Percentiles rank a stretch among this genome's conserved stretches.
These are phyloP conservation scores for Cryptococcus sp. DNA, from an alignment of 1,284 basidiomycete genomes.

Conservation along the genomic window DNA sequence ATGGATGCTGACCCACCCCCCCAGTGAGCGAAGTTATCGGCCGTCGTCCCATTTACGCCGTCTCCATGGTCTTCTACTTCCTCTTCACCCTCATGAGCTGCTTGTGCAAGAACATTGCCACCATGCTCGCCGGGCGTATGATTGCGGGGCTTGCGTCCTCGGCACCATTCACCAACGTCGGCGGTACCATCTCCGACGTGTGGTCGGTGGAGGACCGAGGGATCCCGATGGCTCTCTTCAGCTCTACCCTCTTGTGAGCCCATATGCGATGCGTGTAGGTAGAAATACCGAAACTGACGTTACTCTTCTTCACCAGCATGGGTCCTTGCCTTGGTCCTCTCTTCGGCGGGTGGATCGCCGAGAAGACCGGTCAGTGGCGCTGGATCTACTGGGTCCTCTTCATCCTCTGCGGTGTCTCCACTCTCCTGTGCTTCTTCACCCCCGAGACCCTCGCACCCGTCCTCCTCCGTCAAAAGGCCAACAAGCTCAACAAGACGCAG, in stretches of 20 bases:
- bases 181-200: slow-evolving; percentile 52
- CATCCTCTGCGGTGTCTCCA: slow-evolving; percentile 43
- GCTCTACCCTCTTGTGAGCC: slow-evolving; percentile 31
- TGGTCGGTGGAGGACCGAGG: slow-evolving; percentile 51
- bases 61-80: slow-evolving; percentile 50
- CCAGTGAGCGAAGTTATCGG: slow-evolving; percentile 47
- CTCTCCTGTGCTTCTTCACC: slow-evolving; percentile 36
- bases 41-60: slow-evolving; percentile 47
- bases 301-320: slow-evolving; percentile 19
- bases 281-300: slow-evolving; percentile 2
- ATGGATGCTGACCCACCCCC: not conserved
- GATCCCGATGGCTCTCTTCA: slow-evolving; percentile 52
- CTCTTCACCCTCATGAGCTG: slow-evolving; percentile 52
- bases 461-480: slow-evolving; percentile 44
- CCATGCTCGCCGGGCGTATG: slow-evolving; percentile 52
- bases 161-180: slow-evolving; percentile 53
- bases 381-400: slow-evolving; percentile 53
- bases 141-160: slow-evolving; percentile 52
- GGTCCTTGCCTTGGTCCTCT: slow-evolving; percentile 51
- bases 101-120: slow-evolving; percentile 50
- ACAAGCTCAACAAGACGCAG: slow-evolving; percentile 44
- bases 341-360: slow-evolving; percentile 47
- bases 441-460: slow-evolving; percentile 50
- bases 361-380: slow-evolving; percentile 44
- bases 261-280: not conserved